Evolutionary conservation across 1,284 basidiomycete genomes (phyloP), one percentile per base, ranked within the genome.

Genomic region (Inonotus obliquus): DNA sequence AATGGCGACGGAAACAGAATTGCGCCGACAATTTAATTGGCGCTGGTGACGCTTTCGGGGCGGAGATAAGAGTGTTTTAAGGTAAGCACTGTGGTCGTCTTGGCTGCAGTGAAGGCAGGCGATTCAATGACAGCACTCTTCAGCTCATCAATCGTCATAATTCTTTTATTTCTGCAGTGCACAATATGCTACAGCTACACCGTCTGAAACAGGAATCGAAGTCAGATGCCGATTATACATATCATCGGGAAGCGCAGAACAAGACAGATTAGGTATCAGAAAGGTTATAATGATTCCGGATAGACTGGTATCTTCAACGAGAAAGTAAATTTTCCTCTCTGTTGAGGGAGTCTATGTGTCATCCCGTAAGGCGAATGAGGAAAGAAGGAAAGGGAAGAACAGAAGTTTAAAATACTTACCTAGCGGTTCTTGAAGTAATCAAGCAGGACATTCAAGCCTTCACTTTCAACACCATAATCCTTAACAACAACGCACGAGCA

Each of bases 401-500:
- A 55, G 29, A 59, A 51, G 21, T 80, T 69, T 35, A 23, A 25
- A 32, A 65, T 13, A 72, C 73, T 78, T 70, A 74, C 77, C 73
- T 80, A 91, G 65, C 92, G 91, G 82, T 87, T 92, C 83, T 94
- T 94, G 89, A 95, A 94, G 85, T 95, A 94, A 76, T 98, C 95
- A 71, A 97, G 83, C 76, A 98, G 89, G 72, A 98, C 96, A 77
- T 97, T 92, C 73, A 98, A 86, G 67, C 96, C 96, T 81, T 96
- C 92, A 72, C 89, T 91, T 83, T 98, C 96, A 69, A 87, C 84
- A 74, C 96, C 96, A 76, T 96, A 99, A 76, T 98, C 94, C 84
- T 94, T 97, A 73, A 99, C 96, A 69, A 98, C 96, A 69, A 98
- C 96, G 76, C 95, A 98, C 69, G 91, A 92, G 84, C 93, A 96